A percentile compares a stretch with the other conserved stretches of the same genome.
phyloP scores from a whole-genome alignment of 2,329 filamentous ascomycete species.

The Graphilbum sp. region DNA sequence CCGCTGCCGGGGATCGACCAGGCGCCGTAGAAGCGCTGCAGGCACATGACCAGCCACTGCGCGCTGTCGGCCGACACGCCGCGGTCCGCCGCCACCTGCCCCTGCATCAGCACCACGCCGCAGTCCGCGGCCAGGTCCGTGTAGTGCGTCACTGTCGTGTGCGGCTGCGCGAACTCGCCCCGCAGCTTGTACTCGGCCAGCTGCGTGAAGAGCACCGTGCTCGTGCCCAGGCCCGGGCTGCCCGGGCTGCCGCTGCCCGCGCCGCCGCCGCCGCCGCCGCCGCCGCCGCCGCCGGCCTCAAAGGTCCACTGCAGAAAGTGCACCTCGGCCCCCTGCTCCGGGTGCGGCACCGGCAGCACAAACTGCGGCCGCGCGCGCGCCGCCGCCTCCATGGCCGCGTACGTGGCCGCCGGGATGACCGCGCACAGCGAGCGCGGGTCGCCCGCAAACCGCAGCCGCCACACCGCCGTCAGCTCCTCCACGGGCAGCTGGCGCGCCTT shows the following conservation, averaged over 20 bases:
- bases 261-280: background rate
- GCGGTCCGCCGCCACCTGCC: conserved; percentile 56
- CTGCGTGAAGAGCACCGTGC: conserved; percentile 81
- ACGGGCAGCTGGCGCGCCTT: conserved; percentile 58
- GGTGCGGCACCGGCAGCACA: conserved; percentile 69
- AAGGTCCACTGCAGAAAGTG: conserved; percentile 97
- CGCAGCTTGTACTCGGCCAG: conserved; percentile 84
- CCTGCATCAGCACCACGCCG: conserved; percentile 74
- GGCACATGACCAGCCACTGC: conserved; percentile 78
- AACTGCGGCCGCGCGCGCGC: conserved; percentile 73
- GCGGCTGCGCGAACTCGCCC: conserved; percentile 77
- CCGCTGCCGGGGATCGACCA: conserved; percentile 25
- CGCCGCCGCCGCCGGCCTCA: conserved; percentile 25
- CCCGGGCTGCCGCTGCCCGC: conserved; percentile 26
- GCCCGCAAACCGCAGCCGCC: conserved; percentile 72
- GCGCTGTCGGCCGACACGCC: conserved; percentile 69
- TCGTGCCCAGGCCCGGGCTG: too few relatives aligned
- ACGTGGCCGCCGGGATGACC: conserved; percentile 58
- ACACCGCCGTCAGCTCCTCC: conserved; percentile 74
- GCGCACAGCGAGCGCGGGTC: conserved; percentile 69
- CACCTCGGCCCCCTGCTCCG: conserved; percentile 61
- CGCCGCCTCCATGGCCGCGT: conserved; percentile 50
- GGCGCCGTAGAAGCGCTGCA: conserved; percentile 84
- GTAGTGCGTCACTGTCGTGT: conserved; percentile 90
- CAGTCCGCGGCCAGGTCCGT: conserved; percentile 59